Conservation (phyloP, 2,329 filamentous ascomycete genomes). For the Coniochaeta pulveracea region DNA sequence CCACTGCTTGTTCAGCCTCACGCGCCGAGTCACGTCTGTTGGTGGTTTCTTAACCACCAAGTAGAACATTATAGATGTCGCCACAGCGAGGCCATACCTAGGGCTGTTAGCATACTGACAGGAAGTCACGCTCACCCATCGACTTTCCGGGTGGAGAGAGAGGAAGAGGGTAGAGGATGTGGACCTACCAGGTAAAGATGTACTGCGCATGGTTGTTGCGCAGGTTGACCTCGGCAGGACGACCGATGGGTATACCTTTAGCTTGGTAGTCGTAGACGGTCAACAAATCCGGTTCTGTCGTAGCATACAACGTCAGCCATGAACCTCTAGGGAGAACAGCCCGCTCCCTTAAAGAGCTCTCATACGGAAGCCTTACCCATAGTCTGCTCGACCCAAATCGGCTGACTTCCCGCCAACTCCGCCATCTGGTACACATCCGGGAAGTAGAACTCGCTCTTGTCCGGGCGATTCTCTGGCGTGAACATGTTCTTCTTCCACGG, state of each 20-base stretch:
- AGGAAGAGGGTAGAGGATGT: background rate
- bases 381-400: constrained; percentile 92
- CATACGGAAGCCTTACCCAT: constrained; percentile 52
- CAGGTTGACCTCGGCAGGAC: constrained; percentile 80
- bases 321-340: background rate
- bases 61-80: constrained; percentile 91
- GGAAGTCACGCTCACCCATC: background rate
- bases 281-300: constrained; percentile 65
- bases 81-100: constrained; percentile 77
- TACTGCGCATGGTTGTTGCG: constrained; percentile 97
- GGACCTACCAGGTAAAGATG: constrained; percentile 88
- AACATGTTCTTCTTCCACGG: constrained; percentile 98
- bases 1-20: constrained; percentile 69
- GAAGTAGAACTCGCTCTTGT: constrained; percentile 84
- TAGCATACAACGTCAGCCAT: constrained; percentile 5
- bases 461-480: constrained; percentile 79
- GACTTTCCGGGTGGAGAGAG: constrained; percentile 6
- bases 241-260: constrained; percentile 80
- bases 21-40: constrained; percentile 57
- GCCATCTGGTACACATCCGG: constrained; percentile 93
- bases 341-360: background rate
- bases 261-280: constrained; percentile 62
- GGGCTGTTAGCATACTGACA: constrained; percentile 3
- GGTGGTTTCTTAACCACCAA: constrained; percentile 87
- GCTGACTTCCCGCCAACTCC: constrained; percentile 64